Percentiles rank a stretch among this genome's conserved stretches.
Conservation (phyloP, 257 asterid genomes). For the Fraxinus americana region DNA sequence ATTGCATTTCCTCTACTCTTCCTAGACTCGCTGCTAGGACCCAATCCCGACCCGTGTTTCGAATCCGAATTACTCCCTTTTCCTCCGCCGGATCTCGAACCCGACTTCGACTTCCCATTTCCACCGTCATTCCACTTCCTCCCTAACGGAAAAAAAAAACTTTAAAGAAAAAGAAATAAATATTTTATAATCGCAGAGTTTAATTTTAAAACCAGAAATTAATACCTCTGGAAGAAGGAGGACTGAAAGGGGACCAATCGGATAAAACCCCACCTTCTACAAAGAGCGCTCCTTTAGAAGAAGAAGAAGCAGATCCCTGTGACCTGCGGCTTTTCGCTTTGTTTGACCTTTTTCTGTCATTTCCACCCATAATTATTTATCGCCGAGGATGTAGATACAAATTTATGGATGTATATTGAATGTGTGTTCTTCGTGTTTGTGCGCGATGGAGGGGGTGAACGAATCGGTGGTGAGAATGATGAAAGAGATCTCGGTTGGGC, state of each 20-base stretch:
- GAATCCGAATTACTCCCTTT: constrained; percentile 38
- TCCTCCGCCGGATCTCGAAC: constrained; percentile 41
- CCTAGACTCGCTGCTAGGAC: constrained; percentile 31
- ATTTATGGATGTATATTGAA: neutral
- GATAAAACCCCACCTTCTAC: constrained; percentile 79
- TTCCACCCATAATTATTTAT: constrained; percentile 50
- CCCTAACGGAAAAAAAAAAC: constrained; percentile 36
- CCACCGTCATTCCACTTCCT: constrained; percentile 45
- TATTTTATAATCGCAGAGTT: neutral
- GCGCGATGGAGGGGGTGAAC: constrained; percentile 22
- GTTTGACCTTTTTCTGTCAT: constrained; percentile 43
- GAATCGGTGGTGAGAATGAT: neutral
- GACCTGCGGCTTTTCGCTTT: constrained; percentile 50
- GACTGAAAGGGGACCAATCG: constrained; percentile 64
- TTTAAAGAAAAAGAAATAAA: neutral
- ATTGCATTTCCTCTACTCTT: constrained; percentile 47
- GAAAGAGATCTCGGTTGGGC: constrained; percentile 8
- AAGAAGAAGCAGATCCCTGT: constrained; percentile 31
- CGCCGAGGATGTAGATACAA: neutral
- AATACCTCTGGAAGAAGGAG: constrained; percentile 81
- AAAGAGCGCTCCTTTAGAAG: constrained; percentile 56
- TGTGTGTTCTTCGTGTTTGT: neutral
- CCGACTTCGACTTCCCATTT: constrained; percentile 32
- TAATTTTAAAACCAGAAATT: neutral
- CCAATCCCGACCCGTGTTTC: constrained; percentile 34